Conservation (phyloP, 2,329 filamentous ascomycete genomes). For the Trichoderma gracile region DNA sequence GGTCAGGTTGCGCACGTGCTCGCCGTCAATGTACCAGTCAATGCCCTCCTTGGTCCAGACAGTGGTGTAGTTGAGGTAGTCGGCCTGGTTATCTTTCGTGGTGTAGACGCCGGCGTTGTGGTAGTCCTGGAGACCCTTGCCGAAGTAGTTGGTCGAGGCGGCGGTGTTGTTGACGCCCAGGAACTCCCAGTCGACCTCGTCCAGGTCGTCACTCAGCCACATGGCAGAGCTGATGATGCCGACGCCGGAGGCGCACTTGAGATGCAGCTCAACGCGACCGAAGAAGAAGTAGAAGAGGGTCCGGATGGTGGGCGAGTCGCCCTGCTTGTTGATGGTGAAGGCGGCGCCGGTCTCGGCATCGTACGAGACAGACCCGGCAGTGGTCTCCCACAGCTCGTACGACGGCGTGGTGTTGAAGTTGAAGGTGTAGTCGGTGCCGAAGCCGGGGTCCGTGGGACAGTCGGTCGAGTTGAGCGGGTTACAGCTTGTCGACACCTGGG, state of each 20-base stretch:
- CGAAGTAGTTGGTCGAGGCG: conserved; percentile 75
- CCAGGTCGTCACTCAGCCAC: conserved; percentile 77
- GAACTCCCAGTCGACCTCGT: conserved; percentile 88
- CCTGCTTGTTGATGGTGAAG: conserved; percentile 69
- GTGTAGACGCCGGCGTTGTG: conserved; percentile 63
- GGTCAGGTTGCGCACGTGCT: conserved; percentile 62
- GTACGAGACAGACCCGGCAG: conserved; percentile 65
- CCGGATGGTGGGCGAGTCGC: conserved; percentile 76
- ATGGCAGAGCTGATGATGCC: conserved; percentile 84
- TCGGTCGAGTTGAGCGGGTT: conserved; percentile 68
- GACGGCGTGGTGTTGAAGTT: conserved; percentile 64
- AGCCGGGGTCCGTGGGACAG: conserved; percentile 71
- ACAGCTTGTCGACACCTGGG: conserved; percentile 77
- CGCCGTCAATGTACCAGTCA: conserved; percentile 70
- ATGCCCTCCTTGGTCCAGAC: conserved; percentile 69
- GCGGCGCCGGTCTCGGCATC: conserved; percentile 62
- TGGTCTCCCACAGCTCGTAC: conserved; percentile 66
- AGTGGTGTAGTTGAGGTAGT: conserved; percentile 75
- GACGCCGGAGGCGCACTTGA: conserved; percentile 72
- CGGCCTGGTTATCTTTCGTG: conserved; percentile 55
- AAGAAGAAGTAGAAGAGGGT: conserved; percentile 86
- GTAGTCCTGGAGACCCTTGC: conserved; percentile 67
- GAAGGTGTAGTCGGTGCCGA: conserved; percentile 64
- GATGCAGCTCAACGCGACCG: conserved; percentile 72
- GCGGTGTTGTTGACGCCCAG: conserved; percentile 65